Evolutionary conservation across 2,329 filamentous ascomycete genomes (phyloP).

Genomic region (Dothiorella sarmentorum): DNA sequence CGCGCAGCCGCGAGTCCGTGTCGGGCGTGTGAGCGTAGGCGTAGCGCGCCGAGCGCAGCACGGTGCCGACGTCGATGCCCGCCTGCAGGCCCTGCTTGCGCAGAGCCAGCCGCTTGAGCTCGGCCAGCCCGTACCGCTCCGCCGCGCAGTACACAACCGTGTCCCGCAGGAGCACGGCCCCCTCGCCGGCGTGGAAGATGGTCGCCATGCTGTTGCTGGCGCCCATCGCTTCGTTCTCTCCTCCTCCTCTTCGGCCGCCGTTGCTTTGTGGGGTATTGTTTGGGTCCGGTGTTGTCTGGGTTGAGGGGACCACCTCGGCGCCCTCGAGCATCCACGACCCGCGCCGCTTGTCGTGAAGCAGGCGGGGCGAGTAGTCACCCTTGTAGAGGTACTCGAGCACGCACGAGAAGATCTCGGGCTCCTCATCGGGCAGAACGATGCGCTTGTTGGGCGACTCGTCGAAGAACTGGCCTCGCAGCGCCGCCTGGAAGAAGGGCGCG

Average conservation of each 20-base stretch:
- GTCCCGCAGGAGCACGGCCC: conserved; percentile 79
- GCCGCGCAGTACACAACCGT: conserved; percentile 93
- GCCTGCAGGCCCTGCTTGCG: conserved; percentile 92
- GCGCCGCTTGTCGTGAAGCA: conserved; percentile 80
- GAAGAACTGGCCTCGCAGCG: conserved; percentile 69
- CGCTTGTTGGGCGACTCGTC: conserved; percentile 62
- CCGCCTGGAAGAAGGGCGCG: conserved; percentile 77
- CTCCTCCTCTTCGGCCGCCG: conserved; percentile 42
- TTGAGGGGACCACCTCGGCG: conserved; percentile 38
- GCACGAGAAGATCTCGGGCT: conserved; percentile 89
- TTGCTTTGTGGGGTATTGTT: conserved; percentile 48
- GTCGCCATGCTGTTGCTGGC: conserved; percentile 60
- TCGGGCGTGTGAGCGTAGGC: conserved; percentile 94
- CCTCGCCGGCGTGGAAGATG: conserved; percentile 71
- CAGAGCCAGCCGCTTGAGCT: conserved; percentile 85
- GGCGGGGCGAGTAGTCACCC: conserved; percentile 88
- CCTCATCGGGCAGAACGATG: conserved; percentile 73
- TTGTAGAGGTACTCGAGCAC: conserved; percentile 97
- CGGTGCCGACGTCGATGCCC: conserved; percentile 87
- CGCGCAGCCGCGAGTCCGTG: conserved; percentile 85
- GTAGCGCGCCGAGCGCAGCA: conserved; percentile 89
- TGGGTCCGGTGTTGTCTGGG: conserved; percentile 49
- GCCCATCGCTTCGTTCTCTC: conserved; percentile 35
- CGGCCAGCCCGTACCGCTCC: conserved; percentile 84
- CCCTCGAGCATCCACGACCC: conserved; percentile 90